These are phyloP conservation scores for Dryas alaskensis DNA, from an alignment of 306 rosid species.

Conservation along the genomic window DNA sequence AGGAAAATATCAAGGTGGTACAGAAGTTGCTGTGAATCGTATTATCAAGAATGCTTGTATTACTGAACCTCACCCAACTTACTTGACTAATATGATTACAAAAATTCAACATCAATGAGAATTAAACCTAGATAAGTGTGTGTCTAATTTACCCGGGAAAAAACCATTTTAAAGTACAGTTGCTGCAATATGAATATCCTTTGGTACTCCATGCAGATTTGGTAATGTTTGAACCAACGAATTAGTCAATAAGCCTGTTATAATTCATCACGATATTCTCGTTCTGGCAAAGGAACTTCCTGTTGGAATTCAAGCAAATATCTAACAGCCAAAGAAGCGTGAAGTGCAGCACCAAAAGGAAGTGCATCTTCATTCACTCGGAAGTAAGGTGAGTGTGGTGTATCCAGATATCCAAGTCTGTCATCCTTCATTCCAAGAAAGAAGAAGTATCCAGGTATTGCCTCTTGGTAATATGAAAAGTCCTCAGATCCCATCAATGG, in stretches of 20 bases:
- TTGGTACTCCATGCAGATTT: not conserved
- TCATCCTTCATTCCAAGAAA: conserved; percentile 63
- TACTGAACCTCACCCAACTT: not conserved
- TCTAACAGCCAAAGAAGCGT: conserved; percentile 68
- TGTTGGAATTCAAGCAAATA: conserved; percentile 49
- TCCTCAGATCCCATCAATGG: conserved; percentile 72
- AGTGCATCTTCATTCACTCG: conserved; percentile 64
- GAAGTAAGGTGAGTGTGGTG: conserved; percentile 59
- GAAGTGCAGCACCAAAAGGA: conserved; percentile 86
- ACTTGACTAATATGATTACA: not conserved
- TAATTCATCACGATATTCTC: conserved; percentile 46
- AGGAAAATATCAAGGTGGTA: too few species aligned
- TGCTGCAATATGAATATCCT: conserved; percentile 3
- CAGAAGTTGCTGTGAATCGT: not conserved
- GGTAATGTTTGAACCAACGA: not conserved
- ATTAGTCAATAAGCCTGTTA: conserved; percentile 27
- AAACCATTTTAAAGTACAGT: not conserved
- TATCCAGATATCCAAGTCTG: conserved; percentile 25
- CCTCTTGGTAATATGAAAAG: conserved; percentile 77
- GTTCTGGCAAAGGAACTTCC: conserved; percentile 23
- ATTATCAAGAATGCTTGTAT: not conserved
- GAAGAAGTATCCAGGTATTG: conserved; percentile 69
- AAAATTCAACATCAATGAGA: not conserved
- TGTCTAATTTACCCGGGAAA: not conserved
- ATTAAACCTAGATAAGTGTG: not conserved